phyloP scores from a whole-genome alignment of 169 alveolate genomes.

The Plasmodium ovale region DNA sequence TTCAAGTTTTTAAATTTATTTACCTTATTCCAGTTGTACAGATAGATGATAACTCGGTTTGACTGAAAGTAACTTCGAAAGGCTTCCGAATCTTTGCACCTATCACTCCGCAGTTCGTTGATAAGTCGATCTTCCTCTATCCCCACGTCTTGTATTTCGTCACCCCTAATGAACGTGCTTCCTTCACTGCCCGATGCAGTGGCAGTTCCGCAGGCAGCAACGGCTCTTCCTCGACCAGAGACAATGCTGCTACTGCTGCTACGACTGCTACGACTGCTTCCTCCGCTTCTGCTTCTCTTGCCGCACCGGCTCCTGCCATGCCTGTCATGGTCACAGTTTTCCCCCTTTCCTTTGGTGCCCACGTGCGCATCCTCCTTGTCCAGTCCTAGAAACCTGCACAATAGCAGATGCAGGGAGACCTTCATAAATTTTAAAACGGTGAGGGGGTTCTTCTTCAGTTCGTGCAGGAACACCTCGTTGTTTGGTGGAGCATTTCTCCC shows the following conservation, averaged over 20 bases:
- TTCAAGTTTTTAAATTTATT: conserved; percentile 57
- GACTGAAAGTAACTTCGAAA: conserved; percentile 40
- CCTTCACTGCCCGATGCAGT: not conserved
- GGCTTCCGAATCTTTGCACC: conserved; percentile 34
- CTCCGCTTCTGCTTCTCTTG: not conserved
- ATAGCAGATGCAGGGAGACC: conserved; percentile 35
- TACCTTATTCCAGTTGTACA: conserved; percentile 67
- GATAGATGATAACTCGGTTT: conserved; percentile 38
- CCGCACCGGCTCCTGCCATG: not conserved
- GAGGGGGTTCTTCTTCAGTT: conserved; percentile 53
- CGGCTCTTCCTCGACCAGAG: no score
- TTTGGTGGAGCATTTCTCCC: conserved; percentile 64
- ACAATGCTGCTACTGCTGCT: not conserved
- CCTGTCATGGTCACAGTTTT: not conserved
- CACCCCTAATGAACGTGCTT: conserved; percentile 7
- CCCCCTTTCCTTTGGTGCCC: not conserved
- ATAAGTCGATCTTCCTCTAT: conserved; percentile 15
- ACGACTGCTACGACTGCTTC: not conserved
- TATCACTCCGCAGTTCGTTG: conserved; percentile 25
- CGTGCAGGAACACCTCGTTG: conserved; percentile 52
- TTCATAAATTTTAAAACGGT: conserved; percentile 73
- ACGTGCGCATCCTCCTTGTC: not conserved
- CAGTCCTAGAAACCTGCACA: conserved; percentile 17
- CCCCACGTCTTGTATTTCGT: conserved; percentile 24
- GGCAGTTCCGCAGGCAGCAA: no score